A percentile compares a stretch with the other conserved stretches of the same genome.
Evolutionary conservation across 2,329 filamentous ascomycete species (phyloP).

Genomic region (Neurospora crassa): DNA sequence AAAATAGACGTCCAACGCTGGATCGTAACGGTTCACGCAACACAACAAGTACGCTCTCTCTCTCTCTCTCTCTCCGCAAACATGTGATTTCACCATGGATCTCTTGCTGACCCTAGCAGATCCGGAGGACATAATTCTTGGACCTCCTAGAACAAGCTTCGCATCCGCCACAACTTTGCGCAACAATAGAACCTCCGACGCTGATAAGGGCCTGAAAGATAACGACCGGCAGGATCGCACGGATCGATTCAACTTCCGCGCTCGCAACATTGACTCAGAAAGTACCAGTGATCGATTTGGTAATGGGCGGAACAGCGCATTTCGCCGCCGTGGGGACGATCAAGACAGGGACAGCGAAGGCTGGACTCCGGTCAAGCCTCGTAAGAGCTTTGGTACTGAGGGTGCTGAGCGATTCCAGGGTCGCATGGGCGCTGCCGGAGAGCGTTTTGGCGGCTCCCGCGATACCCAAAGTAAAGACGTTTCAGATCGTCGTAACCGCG

Average conservation of each 20-base stretch:
- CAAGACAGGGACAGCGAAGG: constrained; percentile 56
- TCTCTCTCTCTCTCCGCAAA: constrained; percentile 3
- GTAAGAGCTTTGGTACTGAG: constrained; percentile 64
- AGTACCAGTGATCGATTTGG: constrained; percentile 29
- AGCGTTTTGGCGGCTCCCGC: constrained; percentile 30
- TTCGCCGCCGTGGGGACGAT: constrained; percentile 45
- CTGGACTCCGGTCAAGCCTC: constrained; percentile 65
- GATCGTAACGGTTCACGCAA: constrained; percentile 49
- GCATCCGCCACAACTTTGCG: constrained; percentile 60
- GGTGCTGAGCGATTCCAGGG: constrained; percentile 63
- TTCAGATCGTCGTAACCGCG: constrained; percentile 21
- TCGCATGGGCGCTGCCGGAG: constrained; percentile 46
- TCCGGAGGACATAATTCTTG: constrained; percentile 75
- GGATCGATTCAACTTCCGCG: constrained; percentile 53
- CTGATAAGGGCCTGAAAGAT: constrained; percentile 44
- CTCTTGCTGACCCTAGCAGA: constrained; percentile 31
- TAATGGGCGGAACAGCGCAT: constrained; percentile 34
- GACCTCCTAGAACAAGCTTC: constrained; percentile 75
- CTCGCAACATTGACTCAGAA: constrained; percentile 40
- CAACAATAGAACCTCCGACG: constrained; percentile 34
- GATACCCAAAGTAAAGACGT: constrained; percentile 34
- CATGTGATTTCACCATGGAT: constrained; percentile 4
- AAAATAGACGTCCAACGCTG: constrained; percentile 39
- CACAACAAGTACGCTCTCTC: constrained; percentile 40
- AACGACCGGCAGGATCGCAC: constrained; percentile 41